Conservation (phyloP, 352 stramenopile genomes). For the Globisporangium parvum region DNA sequence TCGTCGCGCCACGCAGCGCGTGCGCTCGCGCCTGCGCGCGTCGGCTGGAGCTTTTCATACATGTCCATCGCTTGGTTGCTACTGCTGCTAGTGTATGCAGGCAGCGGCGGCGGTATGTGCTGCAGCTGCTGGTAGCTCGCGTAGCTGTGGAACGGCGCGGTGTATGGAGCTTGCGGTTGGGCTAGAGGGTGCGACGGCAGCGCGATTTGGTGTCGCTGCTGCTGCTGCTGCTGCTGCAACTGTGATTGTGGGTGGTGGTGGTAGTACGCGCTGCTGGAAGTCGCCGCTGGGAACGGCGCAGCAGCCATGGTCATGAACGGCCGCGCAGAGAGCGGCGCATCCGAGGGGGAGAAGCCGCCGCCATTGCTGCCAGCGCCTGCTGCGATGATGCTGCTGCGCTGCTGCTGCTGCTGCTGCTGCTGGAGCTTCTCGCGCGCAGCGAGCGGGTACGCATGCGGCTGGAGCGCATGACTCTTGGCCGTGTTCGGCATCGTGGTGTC, state of each 20-base stretch:
- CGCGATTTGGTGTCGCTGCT: not conserved
- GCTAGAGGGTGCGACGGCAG: slow-evolving; percentile 1
- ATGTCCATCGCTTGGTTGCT: slow-evolving; percentile 6
- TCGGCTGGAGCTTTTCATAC: slow-evolving; percentile 10
- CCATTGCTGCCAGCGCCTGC: not conserved
- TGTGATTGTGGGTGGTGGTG: not conserved
- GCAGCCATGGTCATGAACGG: slow-evolving; percentile 14
- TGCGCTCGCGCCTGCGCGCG: not conserved
- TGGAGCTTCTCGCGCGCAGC: slow-evolving; percentile 11
- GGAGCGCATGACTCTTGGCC: slow-evolving; percentile 10
- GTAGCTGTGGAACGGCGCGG: not conserved
- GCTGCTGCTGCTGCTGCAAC: not conserved
- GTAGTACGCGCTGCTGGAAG: not conserved
- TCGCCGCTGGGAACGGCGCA: not conserved
- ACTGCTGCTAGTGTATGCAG: slow-evolving; percentile 1
- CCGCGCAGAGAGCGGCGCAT: slow-evolving; percentile 7
- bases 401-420: not conserved
- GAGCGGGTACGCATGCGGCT: slow-evolving; percentile 10
- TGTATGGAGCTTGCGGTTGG: not conserved
- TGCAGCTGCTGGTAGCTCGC: slow-evolving; percentile 2
- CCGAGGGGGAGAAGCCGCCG: not conserved
- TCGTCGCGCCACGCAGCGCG: slow-evolving; percentile 10
- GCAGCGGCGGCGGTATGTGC: not conserved
- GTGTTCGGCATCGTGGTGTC: slow-evolving; percentile 10
- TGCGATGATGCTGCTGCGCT: not conserved